Percentiles rank a stretch among this genome's conserved stretches.
Evolutionary conservation across 1,284 basidiomycete species (phyloP).

Genomic region (Austropuccinia psidii): DNA sequence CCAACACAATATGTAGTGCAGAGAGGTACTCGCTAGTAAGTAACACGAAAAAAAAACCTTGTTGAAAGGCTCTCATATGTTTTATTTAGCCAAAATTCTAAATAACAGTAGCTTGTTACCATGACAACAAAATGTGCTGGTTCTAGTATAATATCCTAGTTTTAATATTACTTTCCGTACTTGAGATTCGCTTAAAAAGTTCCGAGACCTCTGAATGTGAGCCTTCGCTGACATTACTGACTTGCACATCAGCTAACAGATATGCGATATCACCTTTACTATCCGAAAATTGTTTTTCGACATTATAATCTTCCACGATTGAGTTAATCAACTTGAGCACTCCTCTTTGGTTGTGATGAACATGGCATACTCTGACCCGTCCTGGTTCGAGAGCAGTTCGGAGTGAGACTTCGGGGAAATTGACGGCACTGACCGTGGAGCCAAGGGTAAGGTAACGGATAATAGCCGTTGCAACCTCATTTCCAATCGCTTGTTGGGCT

Average conservation of each 20-base stretch:
- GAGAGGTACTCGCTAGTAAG: too few relatives aligned
- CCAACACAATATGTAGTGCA: too few relatives aligned
- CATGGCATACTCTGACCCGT: conserved; percentile 84
- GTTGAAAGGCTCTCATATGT: too few relatives aligned
- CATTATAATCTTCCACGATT: conserved; percentile 82
- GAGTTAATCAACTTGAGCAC: conserved; percentile 94
- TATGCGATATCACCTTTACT: conserved; percentile 91
- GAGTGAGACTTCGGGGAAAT: conserved; percentile 98
- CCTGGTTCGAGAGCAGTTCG: conserved; percentile 69
- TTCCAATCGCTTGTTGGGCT: conserved; percentile 93
- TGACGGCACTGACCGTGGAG: conserved; percentile 82
- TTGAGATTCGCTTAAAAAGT: conserved; percentile 72
- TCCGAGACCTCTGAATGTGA: conserved; percentile 59
- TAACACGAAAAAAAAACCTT: too few relatives aligned
- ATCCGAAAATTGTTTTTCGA: conserved; percentile 98
- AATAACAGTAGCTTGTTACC: too few relatives aligned
- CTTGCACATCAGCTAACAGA: conserved; percentile 69
- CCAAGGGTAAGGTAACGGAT: conserved; percentile 88
- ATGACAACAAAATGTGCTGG: too few relatives aligned
- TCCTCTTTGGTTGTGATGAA: conserved; percentile 96
- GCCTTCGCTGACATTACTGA: conserved; percentile 64
- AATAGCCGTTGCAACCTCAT: conserved; percentile 81
- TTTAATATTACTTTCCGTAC: conserved; percentile 53
- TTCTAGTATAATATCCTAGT: conserved; percentile 40
- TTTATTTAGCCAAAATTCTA: too few relatives aligned